Base-by-base conservation (phyloP, 495 filamentous ascomycete genomes). In the Sordaria brevicollis region DNA sequence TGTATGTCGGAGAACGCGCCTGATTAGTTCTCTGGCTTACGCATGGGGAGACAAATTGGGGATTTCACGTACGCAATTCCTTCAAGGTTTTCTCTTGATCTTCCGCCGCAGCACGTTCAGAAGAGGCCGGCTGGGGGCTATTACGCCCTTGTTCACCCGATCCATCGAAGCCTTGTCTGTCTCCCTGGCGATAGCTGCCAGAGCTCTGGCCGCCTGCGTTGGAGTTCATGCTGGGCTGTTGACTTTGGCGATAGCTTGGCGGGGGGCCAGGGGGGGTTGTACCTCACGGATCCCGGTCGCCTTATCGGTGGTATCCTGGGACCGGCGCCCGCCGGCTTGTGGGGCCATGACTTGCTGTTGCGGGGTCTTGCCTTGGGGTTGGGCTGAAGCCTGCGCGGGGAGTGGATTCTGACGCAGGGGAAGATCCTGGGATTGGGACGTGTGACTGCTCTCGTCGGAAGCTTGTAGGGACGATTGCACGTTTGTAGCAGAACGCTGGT, bases 41-140 rank as follows among this genome's bases (percentile, higher is more conserved):
- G 21, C 7, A 13, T 19, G 31, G 3, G 1, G n/a, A 29, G 35
- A 67, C 72, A 49, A 66, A 34, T 41, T 57, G 38, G 11, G 29
- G 43, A 66, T 67, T 69, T 71, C 37, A 68, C 90, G 67, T 86
- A 93, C 90, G 83, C 39, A 92, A 78, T 74, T 93, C 89, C 71
- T 92, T 85, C 78, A 84, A 87, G 33, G 86, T 74, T 69, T 86
- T 85, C 57, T 83, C 83, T 1, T 83, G 77, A 43, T 90, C 83
- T 25, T 83, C 77, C 13, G 84, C 77, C 13, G 84, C 85, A 67
- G 86, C 85, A 57, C 87, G 83, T 65, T 78, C 81, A 70, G 81
- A 79, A 33, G 81, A 76, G n/a, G 82, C 80, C 10, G 87, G 87
- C 67, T 84, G 83, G 10, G 89, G 89, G 70, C 89, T 90, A 71